These are phyloP conservation scores for Xylariaceae sp. DNA, from an alignment of 2,329 filamentous ascomycete species.

Conservation along the genomic window DNA sequence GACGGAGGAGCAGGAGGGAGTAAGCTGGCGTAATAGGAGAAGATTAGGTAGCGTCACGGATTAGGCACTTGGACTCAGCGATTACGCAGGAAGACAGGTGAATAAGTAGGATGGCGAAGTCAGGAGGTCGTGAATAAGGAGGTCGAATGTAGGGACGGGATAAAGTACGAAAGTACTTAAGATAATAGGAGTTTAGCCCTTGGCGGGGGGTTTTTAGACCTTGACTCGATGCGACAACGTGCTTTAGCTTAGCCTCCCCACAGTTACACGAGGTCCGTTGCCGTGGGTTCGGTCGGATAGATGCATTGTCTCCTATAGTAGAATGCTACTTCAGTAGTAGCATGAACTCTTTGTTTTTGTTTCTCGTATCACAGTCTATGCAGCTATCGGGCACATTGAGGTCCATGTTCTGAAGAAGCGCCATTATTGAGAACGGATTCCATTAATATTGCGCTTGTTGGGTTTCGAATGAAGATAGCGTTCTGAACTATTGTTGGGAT, in stretches of 20 bases:
- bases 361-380: too few species aligned
- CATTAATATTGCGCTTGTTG: too few species aligned
- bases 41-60: background rate
- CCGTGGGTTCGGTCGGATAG: too few species aligned
- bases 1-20: background rate
- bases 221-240: constrained; percentile 20
- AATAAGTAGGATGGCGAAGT: background rate
- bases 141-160: background rate
- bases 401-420: too few species aligned
- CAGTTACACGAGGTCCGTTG: background rate
- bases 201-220: constrained; percentile 8
- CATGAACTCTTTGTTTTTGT: too few species aligned
- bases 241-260: background rate
- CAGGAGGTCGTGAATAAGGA: background rate
- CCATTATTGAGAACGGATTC: too few species aligned
- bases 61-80: background rate
- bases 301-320: too few species aligned
- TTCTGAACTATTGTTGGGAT: too few species aligned
- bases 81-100: too few species aligned
- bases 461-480: too few species aligned
- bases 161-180: background rate
- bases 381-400: too few species aligned
- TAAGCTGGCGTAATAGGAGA: background rate
- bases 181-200: background rate
- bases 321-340: too few species aligned